Conservation (phyloP, 2,329 filamentous ascomycete genomes). For the Colletotrichum sp. region DNA sequence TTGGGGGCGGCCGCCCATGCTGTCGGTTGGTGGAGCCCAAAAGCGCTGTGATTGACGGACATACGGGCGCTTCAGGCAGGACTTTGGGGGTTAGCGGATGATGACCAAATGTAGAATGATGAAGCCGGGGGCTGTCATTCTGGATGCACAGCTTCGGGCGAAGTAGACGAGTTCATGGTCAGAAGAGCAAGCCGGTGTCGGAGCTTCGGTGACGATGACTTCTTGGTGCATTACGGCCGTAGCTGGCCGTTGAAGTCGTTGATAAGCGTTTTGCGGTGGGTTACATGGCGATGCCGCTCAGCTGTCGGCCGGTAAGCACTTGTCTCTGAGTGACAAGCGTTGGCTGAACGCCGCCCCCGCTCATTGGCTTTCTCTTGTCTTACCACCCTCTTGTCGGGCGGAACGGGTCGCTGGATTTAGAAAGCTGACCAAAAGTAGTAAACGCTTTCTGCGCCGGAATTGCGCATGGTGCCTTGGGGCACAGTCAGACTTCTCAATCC, state of each 20-base stretch:
- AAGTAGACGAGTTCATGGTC: not conserved
- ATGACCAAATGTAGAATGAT: not conserved
- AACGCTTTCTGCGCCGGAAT: not conserved
- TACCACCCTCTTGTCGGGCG: not conserved
- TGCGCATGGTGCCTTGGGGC: not conserved
- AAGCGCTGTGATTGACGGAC: not conserved
- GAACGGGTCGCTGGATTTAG: not conserved
- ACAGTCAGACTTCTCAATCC: not conserved
- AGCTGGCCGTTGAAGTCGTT: not conserved
- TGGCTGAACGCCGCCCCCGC: not conserved
- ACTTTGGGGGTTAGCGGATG: not conserved
- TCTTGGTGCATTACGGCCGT: not conserved
- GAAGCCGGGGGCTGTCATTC: not conserved
- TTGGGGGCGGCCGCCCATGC: not conserved
- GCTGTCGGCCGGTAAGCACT: not conserved
- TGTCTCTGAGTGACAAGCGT: not conserved
- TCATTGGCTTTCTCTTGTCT: not conserved
- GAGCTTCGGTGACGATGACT: not conserved
- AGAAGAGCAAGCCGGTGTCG: not conserved
- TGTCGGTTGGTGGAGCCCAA: not conserved
- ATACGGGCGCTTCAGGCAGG: not conserved
- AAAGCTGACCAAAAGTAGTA: not conserved
- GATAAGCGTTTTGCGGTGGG: not conserved
- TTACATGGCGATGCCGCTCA: not conserved
- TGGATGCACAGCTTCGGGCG: not conserved